Evolutionary conservation across 2,329 filamentous ascomycete genomes (phyloP), one percentile per base, ranked within the genome.

Genomic region (Alternaria rosae): DNA sequence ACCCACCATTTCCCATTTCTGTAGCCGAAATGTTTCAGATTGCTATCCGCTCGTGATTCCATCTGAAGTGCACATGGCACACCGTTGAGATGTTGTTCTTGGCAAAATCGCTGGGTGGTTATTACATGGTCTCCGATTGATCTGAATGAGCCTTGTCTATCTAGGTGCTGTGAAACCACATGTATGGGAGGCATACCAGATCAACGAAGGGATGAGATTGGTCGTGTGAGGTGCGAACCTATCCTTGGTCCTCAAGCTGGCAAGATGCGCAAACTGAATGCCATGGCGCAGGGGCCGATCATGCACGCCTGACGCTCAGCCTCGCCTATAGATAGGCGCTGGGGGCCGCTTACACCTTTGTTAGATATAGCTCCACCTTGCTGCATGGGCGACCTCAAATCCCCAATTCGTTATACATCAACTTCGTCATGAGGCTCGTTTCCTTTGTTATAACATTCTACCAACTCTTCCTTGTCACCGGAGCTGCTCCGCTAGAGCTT

Each of bases 11-110:
- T 38, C 0, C 4, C n/a, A 38, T 38, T 17, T 6, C 35, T 0
- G 35, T 38, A 38, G 35, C n/a, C 35, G 1, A 38, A 1, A 0
- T 38, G 35, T 38, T 38, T 38, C 35, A 38, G 3, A 10, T 38
- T 0, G n/a, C 15, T 1, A 38, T 38, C 15, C 3, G 9, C 0
- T 38, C 9, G 35, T 5, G 35, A 38, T 38, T 5, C 2, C 0
- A 5, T 0, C 0, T 38, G 35, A 17, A 6, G 1, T 17, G n/a
- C 17, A n/a, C 35, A 38, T 38, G 35, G n/a, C 35, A 38, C 35
- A 38, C 35, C 35, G 15, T 38, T 38, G 35, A 38, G 35, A 38
- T 38, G 35, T 3, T 17, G 35, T 17, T 11, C 9, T 11, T 38
- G 2, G 35, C n/a, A 1, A 10, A 11, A 17, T 38, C 35, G 35